Base-by-base conservation (phyloP, 2,329 filamentous ascomycete species). In the Aureobasidium sp. region DNA sequence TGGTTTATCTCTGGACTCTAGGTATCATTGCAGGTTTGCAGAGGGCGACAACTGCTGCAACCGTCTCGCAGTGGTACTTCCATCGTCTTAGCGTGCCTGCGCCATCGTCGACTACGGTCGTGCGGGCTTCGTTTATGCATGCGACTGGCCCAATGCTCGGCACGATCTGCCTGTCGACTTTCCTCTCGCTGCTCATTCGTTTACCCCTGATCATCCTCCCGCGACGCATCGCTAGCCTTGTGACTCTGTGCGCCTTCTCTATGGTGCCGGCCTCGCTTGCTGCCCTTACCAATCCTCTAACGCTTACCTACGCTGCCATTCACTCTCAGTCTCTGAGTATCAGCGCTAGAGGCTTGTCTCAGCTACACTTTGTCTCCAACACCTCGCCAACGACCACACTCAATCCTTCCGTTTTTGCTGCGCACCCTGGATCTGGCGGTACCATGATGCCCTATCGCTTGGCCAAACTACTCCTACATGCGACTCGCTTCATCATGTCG, bases 41-140 rank as follows among this genome's bases (percentile, higher is more conserved):
- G 73, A 87, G 94, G 63, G 87, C 90, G 25, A 94, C 92, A 17
- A 96, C 93, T 15, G 93, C 91, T 27, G 94, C 94, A 12, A 96
- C 93, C 0, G 93, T 97, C 27, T 96, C 91, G 44, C 94, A 99
- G 75, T 99, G 94, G 94, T 99, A 99, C 76, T 99, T 97, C 75
- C 93, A 97, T 75, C 90, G 94, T 65, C 89, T 95, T 68, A 86
- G 87, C 5, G 83, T 87, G 12, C 91, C 93, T 5, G 81, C 87
- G 9, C 87, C 91, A 2, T 86, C 90, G 0, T 92, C 91, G 1
- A 81, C 83, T 62, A 87, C 92, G 61, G 88, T 97, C 52, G 91
- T 97, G 29, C 81, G 84, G 64, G 93, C 92, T 7, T 93, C 92
- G 15, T 79, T 96, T 48, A 80, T 81, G 55, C 94, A 99, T 76